A percentile compares a stretch with the other conserved stretches of the same genome.
phyloP scores from a whole-genome alignment of 305 asterid genomes.

The Stenogyne calaminthoides region DNA sequence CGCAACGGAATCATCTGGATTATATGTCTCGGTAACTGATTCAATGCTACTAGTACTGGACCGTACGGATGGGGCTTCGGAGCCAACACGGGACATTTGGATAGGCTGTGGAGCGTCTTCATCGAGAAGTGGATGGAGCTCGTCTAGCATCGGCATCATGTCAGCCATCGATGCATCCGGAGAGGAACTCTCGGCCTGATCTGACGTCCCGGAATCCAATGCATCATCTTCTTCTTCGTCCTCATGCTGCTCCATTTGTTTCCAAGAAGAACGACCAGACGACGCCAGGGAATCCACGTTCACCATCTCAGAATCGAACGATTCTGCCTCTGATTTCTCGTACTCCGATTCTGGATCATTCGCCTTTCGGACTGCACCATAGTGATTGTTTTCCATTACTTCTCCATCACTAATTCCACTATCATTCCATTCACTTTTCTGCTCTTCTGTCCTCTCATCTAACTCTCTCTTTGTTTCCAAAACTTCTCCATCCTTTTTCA shows the following conservation, averaged over 20 bases:
- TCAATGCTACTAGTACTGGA: slow-evolving; percentile 45
- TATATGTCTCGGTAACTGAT: slow-evolving; percentile 50
- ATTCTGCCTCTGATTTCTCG: slow-evolving; percentile 53
- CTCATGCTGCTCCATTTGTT: not conserved
- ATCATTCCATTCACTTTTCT: slow-evolving; percentile 34
- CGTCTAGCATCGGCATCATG: slow-evolving; percentile 84
- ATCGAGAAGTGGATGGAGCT: slow-evolving; percentile 86
- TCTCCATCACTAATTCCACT: slow-evolving; percentile 46
- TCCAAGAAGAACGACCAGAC: not conserved
- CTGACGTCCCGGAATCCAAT: slow-evolving; percentile 59
- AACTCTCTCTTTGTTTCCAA: slow-evolving; percentile 30
- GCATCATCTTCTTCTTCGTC: slow-evolving; percentile 35
- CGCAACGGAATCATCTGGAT: slow-evolving; percentile 38
- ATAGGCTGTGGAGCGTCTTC: slow-evolving; percentile 53
- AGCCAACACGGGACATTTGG: slow-evolving; percentile 45
- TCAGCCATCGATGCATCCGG: slow-evolving; percentile 88
- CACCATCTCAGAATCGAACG: slow-evolving; percentile 40
- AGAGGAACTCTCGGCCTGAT: slow-evolving; percentile 72
- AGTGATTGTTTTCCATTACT: slow-evolving; percentile 33
- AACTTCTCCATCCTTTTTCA: slow-evolving; percentile 25
- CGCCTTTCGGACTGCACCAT: slow-evolving; percentile 36
- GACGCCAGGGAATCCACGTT: not conserved
- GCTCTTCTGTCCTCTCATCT: too few relatives aligned
- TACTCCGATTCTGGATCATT: slow-evolving; percentile 44
- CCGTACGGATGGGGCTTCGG: slow-evolving; percentile 45